Conservation (phyloP, 1,139 yeast species). For the Suhomyces panamericanus region DNA sequence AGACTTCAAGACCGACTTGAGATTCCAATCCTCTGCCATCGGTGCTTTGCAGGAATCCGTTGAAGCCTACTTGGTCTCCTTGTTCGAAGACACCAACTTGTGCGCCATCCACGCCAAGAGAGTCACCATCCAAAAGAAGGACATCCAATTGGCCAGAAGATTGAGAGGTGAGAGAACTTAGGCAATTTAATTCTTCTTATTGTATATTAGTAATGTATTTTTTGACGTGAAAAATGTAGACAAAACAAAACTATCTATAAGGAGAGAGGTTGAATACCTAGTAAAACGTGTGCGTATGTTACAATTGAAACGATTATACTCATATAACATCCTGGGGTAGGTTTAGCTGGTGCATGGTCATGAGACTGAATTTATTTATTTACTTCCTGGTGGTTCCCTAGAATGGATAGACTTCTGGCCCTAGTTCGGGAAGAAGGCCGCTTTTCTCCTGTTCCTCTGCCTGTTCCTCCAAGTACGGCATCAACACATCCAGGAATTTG, state of each 20-base stretch:
- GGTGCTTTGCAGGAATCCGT: slow-evolving; percentile 99
- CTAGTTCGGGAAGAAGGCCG: slow-evolving; percentile 43
- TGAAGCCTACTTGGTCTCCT: slow-evolving; percentile 90
- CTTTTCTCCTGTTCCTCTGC: slow-evolving; percentile 52
- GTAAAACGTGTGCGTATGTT: too few species aligned
- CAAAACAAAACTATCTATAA: too few species aligned
- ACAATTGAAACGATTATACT: too few species aligned
- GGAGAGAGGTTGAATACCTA: too few species aligned
- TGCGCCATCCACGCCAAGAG: slow-evolving; percentile 99
- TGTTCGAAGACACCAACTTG: slow-evolving; percentile 95
- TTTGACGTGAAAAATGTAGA: slow-evolving; percentile 3
- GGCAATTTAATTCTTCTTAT: slow-evolving; percentile 11
- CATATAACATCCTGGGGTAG: too few species aligned
- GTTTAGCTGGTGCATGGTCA: too few species aligned
- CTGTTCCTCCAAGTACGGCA: slow-evolving; percentile 54
- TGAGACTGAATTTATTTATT: too few species aligned
- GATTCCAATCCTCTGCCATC: slow-evolving; percentile 97
- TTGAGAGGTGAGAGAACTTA: slow-evolving; percentile 89
- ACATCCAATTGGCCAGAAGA: slow-evolving; percentile 98
- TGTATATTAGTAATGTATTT: slow-evolving; percentile 19
- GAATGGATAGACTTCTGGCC: slow-evolving; percentile 45
- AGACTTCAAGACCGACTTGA: slow-evolving; percentile 96
- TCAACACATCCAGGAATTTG: slow-evolving; percentile 51
- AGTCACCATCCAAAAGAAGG: slow-evolving; percentile 99
- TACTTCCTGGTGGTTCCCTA: too few species aligned